Base-by-base conservation (phyloP, 176 grass and related monocot genomes). In the Cymbopogon citratus region DNA sequence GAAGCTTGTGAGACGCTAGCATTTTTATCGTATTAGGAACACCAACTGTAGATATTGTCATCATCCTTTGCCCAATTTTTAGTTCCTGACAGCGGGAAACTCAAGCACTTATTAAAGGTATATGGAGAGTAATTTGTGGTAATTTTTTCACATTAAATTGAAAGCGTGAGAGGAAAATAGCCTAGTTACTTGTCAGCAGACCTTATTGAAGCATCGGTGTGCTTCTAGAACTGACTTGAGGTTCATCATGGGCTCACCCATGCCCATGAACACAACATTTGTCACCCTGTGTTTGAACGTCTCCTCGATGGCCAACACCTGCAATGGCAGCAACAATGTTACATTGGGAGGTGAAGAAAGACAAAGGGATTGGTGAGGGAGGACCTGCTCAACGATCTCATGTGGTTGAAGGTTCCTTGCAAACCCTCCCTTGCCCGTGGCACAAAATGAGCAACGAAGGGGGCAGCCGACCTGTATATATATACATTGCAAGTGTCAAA, bases 181-280 rank as follows among this genome's bases (percentile, higher is more conserved):
- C 10, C 7, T 5, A 67, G 23, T 25, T 29, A 9, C 24, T 76
- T 60, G 25, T 33, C 49, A 81, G 23, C 81, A 56, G 39, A 98
- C 90, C 92, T 98, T 93, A 78, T 95, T 98, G 54, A 98, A 84
- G 80, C 88, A 92, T 71, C 40, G 77, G 65, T 98, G 95, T 73
- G 95, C 92, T 85, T 84, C 90, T 67, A 95, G 78, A 84, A 98
- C 95, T 59, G 95, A 91, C 62, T 91, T 98, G 9, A 98, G 89
- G 59, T 98, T 98, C 79, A 98, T 21, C 95, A 98, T 95, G 27
- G 92, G 95, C 85, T 98, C 95, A 33, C 95, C 92, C 95, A 98
- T 98, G 16, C 95, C 95, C 95, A 98, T 98, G 86, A 98, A 98
- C 34, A 98, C 95, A 10, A 98, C 95, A 85, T 98, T 95, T 70